Base-by-base conservation (phyloP, 2,329 filamentous ascomycete genomes). In the Fusarium algeriense region DNA sequence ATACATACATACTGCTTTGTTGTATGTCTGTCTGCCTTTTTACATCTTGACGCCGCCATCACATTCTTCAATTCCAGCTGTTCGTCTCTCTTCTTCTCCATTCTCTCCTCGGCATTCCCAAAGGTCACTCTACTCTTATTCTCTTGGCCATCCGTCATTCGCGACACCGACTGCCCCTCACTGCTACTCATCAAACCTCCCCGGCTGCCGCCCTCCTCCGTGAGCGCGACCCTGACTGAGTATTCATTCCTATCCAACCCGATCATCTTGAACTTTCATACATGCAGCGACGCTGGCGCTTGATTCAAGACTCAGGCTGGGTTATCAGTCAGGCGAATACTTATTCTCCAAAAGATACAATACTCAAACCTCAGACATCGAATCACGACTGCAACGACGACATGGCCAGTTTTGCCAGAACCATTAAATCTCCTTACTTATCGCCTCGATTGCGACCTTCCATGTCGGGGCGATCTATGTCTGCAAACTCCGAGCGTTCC, bases 381-480 rank as follows among this genome's bases (percentile, higher is more conserved):
- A 67, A 60, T 37, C 34, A 57, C 62, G 57, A 59, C 62, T 54
- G 37, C 69, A 60, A 26, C 38, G 12, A 61, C 58, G 73, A 45
- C 57, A 88, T 88, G 86, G 82, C 85, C 64, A 83, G 80, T 76
- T 79, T 87, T 64, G 81, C 83, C 48, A 83, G 85, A 71, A 86
- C 86, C 15, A 83, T 88, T 77, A 82, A 86, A 71, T 81, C 84
- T 11, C 78, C 84, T 43, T 85, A 84, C 70, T 78, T 85, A 37
- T 80, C 84, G 59, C 81, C 83, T 49, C 75, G 77, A 20, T 79
- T 83, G 67, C 82, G 85, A 44, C 86, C 85, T 38, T 78, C 79
- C 43, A 83, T 83, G 75, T 78, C 83, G 26, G 79, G 80, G 53
- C 83, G 83, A 60, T 82, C 80, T 46, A 77, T 84, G 65, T 87